Conservation (phyloP, 2,329 filamentous ascomycete genomes). For the Fusarium mexicanum region DNA sequence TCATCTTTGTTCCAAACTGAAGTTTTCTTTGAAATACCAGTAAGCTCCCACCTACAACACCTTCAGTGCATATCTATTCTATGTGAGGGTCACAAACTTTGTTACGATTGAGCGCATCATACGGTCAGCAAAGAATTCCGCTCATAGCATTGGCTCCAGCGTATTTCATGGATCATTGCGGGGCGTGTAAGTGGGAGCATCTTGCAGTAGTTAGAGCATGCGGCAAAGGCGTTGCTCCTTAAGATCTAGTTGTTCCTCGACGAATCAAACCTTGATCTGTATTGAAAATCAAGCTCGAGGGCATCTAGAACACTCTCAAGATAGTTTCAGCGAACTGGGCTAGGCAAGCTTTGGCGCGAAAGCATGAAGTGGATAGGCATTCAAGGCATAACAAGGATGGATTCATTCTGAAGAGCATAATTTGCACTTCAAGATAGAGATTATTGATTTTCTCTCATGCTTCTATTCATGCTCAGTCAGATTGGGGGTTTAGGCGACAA, state of each 20-base stretch:
- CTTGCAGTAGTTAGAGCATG: neutral
- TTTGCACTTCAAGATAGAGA: neutral
- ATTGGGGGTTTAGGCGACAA: neutral
- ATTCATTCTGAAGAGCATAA: neutral
- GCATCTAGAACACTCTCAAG: neutral
- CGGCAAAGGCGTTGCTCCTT: neutral
- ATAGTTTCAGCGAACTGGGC: neutral
- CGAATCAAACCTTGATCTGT: neutral
- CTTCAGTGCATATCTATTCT: neutral
- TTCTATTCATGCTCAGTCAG: neutral
- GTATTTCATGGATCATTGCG: neutral
- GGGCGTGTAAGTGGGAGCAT: neutral
- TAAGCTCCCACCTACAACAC: neutral
- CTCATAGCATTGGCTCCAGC: slow-evolving; percentile 21
- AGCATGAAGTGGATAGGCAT: neutral
- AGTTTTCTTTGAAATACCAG: neutral
- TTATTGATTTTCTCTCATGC: neutral
- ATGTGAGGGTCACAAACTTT: neutral
- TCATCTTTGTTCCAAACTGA: neutral
- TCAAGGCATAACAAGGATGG: neutral
- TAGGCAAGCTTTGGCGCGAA: neutral
- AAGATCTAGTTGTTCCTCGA: neutral
- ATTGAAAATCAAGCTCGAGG: neutral
- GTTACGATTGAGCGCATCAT: slow-evolving; percentile 1
- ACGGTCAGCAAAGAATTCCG: slow-evolving; percentile 21